phyloP scores from a whole-genome alignment of 345 rosid species.

The Pugionium dolabratum region DNA sequence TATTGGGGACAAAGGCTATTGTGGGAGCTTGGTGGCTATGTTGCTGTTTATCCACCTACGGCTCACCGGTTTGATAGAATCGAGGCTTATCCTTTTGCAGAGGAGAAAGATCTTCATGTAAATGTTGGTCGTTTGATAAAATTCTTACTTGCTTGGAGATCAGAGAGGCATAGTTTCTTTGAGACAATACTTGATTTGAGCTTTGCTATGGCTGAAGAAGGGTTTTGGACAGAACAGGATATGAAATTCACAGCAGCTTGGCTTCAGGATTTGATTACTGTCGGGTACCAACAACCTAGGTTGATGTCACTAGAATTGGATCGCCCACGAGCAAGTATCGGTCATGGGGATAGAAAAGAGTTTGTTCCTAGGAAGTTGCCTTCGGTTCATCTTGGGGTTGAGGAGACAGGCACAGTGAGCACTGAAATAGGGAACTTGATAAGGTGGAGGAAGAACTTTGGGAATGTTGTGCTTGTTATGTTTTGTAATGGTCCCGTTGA shows the following conservation, averaged over 20 bases:
- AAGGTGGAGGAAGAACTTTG: constrained; percentile 93
- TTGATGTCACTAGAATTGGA: constrained; percentile 91
- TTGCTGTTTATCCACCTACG: constrained; percentile 92
- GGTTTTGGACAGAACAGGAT: constrained; percentile 93
- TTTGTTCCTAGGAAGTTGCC: constrained; percentile 84
- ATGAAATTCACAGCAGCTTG: constrained; percentile 90
- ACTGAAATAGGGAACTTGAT: constrained; percentile 92
- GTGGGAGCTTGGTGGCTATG: constrained; percentile 98
- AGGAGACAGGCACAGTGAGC: constrained; percentile 86
- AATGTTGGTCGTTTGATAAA: constrained; percentile 87
- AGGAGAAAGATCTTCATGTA: constrained; percentile 98
- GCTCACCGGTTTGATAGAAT: constrained; percentile 82
- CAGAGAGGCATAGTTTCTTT: constrained; percentile 78
- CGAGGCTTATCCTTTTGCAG: constrained; percentile 89
- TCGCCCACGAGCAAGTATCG: constrained; percentile 71
- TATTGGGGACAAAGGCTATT: constrained; percentile 96
- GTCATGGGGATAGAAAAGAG: constrained; percentile 92
- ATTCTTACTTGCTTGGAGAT: constrained; percentile 90
- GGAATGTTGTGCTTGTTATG: constrained; percentile 92
- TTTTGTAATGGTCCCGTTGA: constrained; percentile 90
- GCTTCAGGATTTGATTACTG: constrained; percentile 96
- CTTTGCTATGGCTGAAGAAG: constrained; percentile 90
- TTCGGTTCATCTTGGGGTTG: constrained; percentile 94
- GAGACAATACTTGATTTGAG: constrained; percentile 89
- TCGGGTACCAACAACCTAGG: constrained; percentile 97